Base-by-base conservation (phyloP, 2,329 filamentous ascomycete genomes). In the Camillea tinctor region DNA sequence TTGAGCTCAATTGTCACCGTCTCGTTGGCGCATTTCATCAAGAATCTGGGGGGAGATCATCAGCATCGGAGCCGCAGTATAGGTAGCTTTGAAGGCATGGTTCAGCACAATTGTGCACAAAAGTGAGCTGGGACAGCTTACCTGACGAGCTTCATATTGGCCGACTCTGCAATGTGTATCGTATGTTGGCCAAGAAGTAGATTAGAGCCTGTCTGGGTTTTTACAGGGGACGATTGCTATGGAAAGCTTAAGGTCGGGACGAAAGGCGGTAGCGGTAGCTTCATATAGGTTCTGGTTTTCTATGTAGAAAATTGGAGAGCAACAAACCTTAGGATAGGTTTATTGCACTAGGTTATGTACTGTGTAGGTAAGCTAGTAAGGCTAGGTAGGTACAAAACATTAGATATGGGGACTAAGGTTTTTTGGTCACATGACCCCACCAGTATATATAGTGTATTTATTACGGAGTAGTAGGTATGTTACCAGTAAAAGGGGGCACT, bases 1-100 rank as follows among this genome's bases (percentile, higher is more conserved):
- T 99, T 99, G 69, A 99, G 84, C 79, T 99, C 95, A 77, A 99
- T 91, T 51, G 94, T 98, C 72, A 98, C 95, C 72, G 95, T 97
- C 82, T 99, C 95, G 79, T 97, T 98, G 78, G 91, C 88, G 79
- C 94, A 98, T 84, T 99, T 99, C 94, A 98, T 98, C 71, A 99
- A 84, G 78, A 99, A 99, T 77, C 95, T 98, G 77, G 64, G 60
- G 64, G 60, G 61, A 54, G 54, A 68, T 63, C 66, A 68, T 77
- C 68, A 76, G 74, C 67, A 70, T 63, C 63, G 61, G 54, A 62
- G 61, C 66, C 55, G 63, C 58, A 70, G 72, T 72, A 64, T 69
- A 68, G 59, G 68, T 36, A 67, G 63, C 78, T 77, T 79, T 77
- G 69, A 68, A 69, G 64, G 68, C 67, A 65, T 69, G 70, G 63